These are phyloP conservation scores for Cryptococcus floricola DNA, from an alignment of 1,284 basidiomycete genomes.

Conservation along the genomic window DNA sequence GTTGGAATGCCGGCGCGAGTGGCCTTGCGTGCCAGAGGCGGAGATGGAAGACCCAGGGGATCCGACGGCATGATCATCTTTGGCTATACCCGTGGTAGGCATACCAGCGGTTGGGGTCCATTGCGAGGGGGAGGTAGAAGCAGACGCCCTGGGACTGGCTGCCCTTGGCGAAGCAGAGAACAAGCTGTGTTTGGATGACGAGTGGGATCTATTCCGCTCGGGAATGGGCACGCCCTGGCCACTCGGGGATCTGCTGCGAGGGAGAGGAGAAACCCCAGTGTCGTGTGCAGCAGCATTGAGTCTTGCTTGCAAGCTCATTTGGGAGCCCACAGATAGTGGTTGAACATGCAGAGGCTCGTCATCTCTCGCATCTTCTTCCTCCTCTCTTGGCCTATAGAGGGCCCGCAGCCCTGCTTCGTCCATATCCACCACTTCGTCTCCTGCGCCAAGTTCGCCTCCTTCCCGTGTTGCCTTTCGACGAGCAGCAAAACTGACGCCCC, in stretches of 20 bases:
- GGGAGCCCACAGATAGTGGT: neutral
- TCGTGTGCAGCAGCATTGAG: conserved; percentile 35
- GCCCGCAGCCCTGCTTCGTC: conserved; percentile 18
- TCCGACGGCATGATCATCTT: conserved; percentile 7
- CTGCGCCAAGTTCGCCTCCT: neutral
- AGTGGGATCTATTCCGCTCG: neutral
- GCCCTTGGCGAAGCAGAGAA: conserved; percentile 4
- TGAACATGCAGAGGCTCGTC: neutral
- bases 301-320: conserved; percentile 32
- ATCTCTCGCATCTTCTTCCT: conserved; percentile 23
- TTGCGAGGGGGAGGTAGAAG: conserved; percentile 17
- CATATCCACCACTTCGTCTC: conserved; percentile 3
- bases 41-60: neutral
- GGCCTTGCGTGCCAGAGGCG: neutral
- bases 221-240: neutral
- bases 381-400: conserved; percentile 32
- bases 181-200: conserved; percentile 1
- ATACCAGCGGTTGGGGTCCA: conserved; percentile 14
- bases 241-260: neutral
- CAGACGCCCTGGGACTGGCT: neutral
- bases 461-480: conserved; percentile 28
- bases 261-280: neutral
- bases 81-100: conserved; percentile 21
- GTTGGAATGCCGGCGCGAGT: conserved; percentile 2
- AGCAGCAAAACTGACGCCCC: conserved; percentile 66